Evolutionary conservation across 345 rosid genomes (phyloP).

Genomic region (Boechera stricta): DNA sequence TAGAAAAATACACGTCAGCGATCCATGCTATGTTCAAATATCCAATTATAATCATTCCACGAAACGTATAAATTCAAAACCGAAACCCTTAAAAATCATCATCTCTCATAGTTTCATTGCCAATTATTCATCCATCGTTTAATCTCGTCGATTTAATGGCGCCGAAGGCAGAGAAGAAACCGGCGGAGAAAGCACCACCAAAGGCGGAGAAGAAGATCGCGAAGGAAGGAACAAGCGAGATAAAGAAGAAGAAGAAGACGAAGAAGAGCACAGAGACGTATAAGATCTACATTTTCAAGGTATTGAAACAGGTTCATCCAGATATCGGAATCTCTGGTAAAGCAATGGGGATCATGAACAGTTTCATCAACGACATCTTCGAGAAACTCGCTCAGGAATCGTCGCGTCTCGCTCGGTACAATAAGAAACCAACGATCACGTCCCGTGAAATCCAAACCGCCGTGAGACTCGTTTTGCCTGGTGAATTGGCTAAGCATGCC

Average conservation of each 20-base stretch:
- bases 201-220: conserved; percentile 41
- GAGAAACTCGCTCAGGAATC: conserved; percentile 75
- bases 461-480: conserved; percentile 67
- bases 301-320: conserved; percentile 43
- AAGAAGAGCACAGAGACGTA: conserved; percentile 44
- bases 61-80: conserved; percentile 8
- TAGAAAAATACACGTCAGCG: neutral
- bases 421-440: conserved; percentile 74
- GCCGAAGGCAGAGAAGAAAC: conserved; percentile 41
- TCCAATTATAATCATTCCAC: conserved; percentile 5
- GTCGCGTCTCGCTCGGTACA: conserved; percentile 66
- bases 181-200: conserved; percentile 35
- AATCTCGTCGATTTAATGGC: conserved; percentile 24
- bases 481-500: conserved; percentile 73
- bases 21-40: neutral
- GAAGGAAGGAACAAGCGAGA: conserved; percentile 40
- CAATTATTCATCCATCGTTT: neutral
- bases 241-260: conserved; percentile 38
- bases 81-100: conserved; percentile 4
- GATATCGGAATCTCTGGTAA: conserved; percentile 68
- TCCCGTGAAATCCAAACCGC: conserved; percentile 78
- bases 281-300: conserved; percentile 44
- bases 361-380: conserved; percentile 72
- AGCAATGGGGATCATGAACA: conserved; percentile 82
- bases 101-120: neutral